Conservation (phyloP, 2,329 filamentous ascomycete species). For the Phialophora macrospora region DNA sequence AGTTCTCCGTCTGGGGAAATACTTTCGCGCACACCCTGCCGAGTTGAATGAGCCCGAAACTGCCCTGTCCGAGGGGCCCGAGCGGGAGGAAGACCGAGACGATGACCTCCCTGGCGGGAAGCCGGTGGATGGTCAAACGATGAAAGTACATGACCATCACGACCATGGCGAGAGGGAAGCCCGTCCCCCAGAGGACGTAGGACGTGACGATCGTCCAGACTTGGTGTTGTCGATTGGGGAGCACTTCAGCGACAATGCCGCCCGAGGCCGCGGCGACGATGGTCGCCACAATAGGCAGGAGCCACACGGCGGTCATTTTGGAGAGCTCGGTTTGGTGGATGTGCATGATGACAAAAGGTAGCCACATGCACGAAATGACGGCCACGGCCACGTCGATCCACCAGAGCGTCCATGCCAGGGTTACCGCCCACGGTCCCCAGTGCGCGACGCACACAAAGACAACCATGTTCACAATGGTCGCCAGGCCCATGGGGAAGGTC, state of each 20-base stretch:
- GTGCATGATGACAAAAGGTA: conserved; percentile 56
- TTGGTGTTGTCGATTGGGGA: conserved; percentile 59
- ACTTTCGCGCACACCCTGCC: conserved; percentile 53
- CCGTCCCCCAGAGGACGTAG: conserved; percentile 72
- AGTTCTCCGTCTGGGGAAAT: conserved; percentile 43
- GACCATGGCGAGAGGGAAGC: conserved; percentile 64
- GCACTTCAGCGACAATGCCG: conserved; percentile 66
- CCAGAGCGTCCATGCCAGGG: conserved; percentile 56
- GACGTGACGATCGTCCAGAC: conserved; percentile 66
- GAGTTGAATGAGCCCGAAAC: conserved; percentile 60
- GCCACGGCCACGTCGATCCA: conserved; percentile 55
- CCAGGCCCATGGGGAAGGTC: conserved; percentile 68
- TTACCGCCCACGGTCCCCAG: conserved; percentile 61
- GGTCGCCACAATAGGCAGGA: conserved; percentile 69
- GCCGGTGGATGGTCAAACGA: conserved; percentile 67
- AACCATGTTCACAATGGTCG: conserved; percentile 68
- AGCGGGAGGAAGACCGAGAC: conserved; percentile 71
- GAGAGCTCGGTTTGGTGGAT: conserved; percentile 49
- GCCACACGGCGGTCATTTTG: conserved; percentile 67
- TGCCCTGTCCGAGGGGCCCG: conserved; percentile 69
- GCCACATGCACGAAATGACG: conserved; percentile 47
- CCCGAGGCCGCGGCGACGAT: conserved; percentile 70
- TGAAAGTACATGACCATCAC: conserved; percentile 72
- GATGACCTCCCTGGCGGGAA: conserved; percentile 69
- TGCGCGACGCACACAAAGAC: conserved; percentile 60